phyloP scores from a whole-genome alignment of 192 early-diverging fungal species.

The Anaeromyces robustus region DNA sequence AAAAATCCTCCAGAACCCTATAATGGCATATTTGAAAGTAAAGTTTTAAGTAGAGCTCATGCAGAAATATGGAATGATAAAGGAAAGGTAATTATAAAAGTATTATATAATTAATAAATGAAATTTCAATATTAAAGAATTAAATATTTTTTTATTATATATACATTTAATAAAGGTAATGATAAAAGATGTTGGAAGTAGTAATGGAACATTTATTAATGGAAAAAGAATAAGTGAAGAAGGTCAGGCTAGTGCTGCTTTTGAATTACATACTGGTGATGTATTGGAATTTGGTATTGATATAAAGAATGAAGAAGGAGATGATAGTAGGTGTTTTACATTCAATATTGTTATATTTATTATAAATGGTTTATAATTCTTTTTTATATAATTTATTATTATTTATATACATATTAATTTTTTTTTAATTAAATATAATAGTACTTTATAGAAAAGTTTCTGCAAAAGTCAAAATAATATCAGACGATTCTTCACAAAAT shows the following conservation, averaged over 20 bases:
- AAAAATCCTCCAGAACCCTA: slow-evolving; percentile 37
- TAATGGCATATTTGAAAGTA: slow-evolving; percentile 74
- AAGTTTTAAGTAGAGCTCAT: slow-evolving; percentile 59
- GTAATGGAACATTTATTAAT: slow-evolving; percentile 73
- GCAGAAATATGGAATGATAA: slow-evolving; percentile 53
- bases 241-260: slow-evolving; percentile 32
- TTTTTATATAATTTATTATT: no score
- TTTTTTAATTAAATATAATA: neutral
- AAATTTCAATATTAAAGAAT: no score
- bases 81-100: slow-evolving; percentile 27
- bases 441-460: neutral
- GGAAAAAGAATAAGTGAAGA: slow-evolving; percentile 50
- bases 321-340: slow-evolving; percentile 20
- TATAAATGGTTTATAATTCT: no score
- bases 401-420: no score
- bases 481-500: neutral
- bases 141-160: neutral
- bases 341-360: no score
- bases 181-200: slow-evolving; percentile 58
- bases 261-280: slow-evolving; percentile 42
- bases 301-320: slow-evolving; percentile 55
- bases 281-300: slow-evolving; percentile 65
- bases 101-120: neutral
- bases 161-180: slow-evolving; percentile 22
- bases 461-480: neutral